These are phyloP conservation scores for Fomitopsis serialis DNA, from an alignment of 768 basidiomycete genomes.

Conservation along the genomic window DNA sequence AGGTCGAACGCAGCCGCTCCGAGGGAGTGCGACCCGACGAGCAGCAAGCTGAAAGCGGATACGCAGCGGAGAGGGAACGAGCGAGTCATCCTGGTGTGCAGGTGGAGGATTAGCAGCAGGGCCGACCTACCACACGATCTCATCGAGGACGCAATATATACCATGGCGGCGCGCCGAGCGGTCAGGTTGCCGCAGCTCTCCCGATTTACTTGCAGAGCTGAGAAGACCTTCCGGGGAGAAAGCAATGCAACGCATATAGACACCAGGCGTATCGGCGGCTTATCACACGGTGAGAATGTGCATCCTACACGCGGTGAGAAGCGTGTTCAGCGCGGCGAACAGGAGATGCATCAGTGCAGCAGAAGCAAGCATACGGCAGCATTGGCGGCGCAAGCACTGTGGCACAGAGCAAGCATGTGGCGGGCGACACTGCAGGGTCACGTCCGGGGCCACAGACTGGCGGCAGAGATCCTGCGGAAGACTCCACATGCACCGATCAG, in stretches of 20 bases:
- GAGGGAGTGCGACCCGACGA: constrained; percentile 9
- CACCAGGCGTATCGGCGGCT: constrained; percentile 2
- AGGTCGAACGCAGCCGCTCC: constrained; percentile 43
- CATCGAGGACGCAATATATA: constrained; percentile 5
- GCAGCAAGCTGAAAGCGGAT: constrained; percentile 10
- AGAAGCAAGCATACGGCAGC: not conserved
- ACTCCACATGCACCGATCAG: not conserved
- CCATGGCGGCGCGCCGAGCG: not conserved
- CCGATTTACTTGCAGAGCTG: constrained; percentile 2
- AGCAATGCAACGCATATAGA: not conserved
- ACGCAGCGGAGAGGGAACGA: constrained; percentile 1
- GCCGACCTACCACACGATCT: constrained; percentile 1
- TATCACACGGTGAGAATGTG: constrained; percentile 3
- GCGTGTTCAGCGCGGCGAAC: not conserved
- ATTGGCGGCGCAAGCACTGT: not conserved
- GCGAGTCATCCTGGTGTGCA: constrained; percentile 9
- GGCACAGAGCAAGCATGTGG: not conserved
- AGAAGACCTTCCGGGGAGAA: not conserved
- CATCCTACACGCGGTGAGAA: constrained; percentile 3
- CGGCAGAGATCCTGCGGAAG: not conserved
- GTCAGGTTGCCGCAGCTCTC: not conserved
- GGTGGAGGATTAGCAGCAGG: constrained; percentile 4
- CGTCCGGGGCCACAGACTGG: not conserved
- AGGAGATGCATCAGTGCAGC: not conserved
- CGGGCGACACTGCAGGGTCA: not conserved